Conservation (phyloP, 345 rosid genomes). For the Durio zibethinus region DNA sequence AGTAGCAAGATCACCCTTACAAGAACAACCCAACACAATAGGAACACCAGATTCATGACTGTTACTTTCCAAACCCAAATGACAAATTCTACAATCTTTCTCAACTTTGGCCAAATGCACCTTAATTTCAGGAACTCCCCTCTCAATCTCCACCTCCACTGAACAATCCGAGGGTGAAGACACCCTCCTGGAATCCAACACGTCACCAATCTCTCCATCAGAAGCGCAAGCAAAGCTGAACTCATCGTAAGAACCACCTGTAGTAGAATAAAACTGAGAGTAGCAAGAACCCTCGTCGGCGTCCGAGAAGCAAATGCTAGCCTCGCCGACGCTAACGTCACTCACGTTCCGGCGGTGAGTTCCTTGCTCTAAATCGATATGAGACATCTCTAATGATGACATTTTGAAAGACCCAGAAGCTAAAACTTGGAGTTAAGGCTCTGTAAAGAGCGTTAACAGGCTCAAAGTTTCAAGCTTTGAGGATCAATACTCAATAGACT, state of each 20-base stretch:
- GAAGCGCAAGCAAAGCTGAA: slow-evolving; percentile 44
- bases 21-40: slow-evolving; percentile 83
- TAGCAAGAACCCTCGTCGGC: slow-evolving; percentile 74
- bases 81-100: slow-evolving; percentile 87
- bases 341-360: slow-evolving; percentile 41
- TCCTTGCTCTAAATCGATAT: slow-evolving; percentile 66
- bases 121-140: slow-evolving; percentile 32
- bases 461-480: not conserved
- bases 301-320: slow-evolving; percentile 68
- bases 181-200: slow-evolving; percentile 43
- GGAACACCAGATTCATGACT: slow-evolving; percentile 59
- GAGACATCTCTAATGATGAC: slow-evolving; percentile 37
- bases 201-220: slow-evolving; percentile 35
- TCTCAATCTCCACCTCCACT: slow-evolving; percentile 45
- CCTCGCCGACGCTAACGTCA: slow-evolving; percentile 34
- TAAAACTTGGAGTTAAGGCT: not conserved
- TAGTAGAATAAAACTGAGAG: slow-evolving; percentile 83
- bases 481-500: not conserved
- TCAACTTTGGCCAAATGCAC: slow-evolving; percentile 45
- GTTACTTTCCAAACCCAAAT: slow-evolving; percentile 71
- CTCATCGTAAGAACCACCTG: slow-evolving; percentile 73
- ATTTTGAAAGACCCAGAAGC: slow-evolving; percentile 11
- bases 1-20: slow-evolving; percentile 89
- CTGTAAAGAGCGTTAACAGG: slow-evolving; percentile 4
- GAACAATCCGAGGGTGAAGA: slow-evolving; percentile 64